Evolutionary conservation across 306 rosid genomes (phyloP), one percentile per base, ranked within the genome.

Genomic region (Castanospermum australe): DNA sequence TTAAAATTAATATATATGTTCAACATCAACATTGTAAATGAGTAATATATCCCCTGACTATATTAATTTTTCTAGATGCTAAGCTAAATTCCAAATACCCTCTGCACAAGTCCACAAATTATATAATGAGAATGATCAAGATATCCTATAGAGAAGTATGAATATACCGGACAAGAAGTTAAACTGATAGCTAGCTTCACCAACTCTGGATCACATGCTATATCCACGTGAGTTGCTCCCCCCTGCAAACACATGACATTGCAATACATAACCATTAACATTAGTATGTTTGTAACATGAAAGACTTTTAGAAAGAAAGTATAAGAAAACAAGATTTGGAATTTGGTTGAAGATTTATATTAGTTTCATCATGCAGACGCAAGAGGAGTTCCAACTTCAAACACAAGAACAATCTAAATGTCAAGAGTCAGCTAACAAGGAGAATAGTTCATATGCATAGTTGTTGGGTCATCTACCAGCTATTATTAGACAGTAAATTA

Each of bases 211-310:
- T 94, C 97, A 79, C 97, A 92, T 54, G 99, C 97, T 87, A 92
- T 94, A 84, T 94, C 99, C 79, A 94, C 97, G 45, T 92, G 99
- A 84, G 97, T 94, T 67, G 98, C 97, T 86, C 97, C 98, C 15
- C 97, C 98, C 97, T 92, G 76, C 12, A 63, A 39, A 48, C 66
- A 52, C 41, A 74, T 5, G 4, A 33, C 32, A 82, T 65, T 67
- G 33, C 15, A 64, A 50, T 2, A 20, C 33, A 67, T 14, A 68
- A 12, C 50, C 74, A 77, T 36, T 55, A 18, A 20, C 48, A 66
- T 77, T 71, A 35, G 41, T 54, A 67, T 60, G 62, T 22, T 79
- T 4, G 4, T 30, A 36, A 77, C 45, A 45, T 67, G 71, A 35
- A 36, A 18, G 48, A 63, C 42, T 64, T 57, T 4, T 62, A 30